Evolutionary conservation across 148 eudicot species (phyloP).

Genomic region (Suaeda aralocaspica): DNA sequence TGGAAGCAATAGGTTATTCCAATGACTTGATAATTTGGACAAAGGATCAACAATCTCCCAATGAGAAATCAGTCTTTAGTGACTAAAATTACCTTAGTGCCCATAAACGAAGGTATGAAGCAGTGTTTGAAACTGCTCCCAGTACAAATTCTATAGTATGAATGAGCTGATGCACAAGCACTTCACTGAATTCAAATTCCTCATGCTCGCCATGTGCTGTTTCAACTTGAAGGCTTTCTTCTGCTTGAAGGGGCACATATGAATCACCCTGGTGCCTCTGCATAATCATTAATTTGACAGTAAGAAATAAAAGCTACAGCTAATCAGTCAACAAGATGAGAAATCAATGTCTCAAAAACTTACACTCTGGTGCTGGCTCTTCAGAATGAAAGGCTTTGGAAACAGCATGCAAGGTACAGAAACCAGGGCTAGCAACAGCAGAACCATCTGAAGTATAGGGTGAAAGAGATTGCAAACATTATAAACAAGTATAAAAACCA

Average conservation of each 20-base stretch:
- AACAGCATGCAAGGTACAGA: conserved; percentile 98
- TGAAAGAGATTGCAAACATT: not conserved
- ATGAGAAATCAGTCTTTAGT: not conserved
- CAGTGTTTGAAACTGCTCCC: conserved; percentile 97
- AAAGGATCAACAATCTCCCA: not conserved
- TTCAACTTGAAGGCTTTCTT: conserved; percentile 62
- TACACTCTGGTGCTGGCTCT: conserved; percentile 73
- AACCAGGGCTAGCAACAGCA: conserved; percentile 72
- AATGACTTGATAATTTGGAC: not conserved
- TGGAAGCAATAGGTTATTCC: not conserved
- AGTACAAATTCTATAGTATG: conserved; percentile 97
- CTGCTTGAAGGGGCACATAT: conserved; percentile 54
- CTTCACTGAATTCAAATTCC: conserved; percentile 95
- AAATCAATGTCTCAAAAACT: conserved; percentile 11
- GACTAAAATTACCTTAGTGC: conserved; percentile 77
- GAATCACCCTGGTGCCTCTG: conserved; percentile 89
- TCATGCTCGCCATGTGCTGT: conserved; percentile 62
- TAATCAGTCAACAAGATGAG: not conserved
- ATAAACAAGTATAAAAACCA: not conserved
- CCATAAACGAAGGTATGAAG: conserved; percentile 97
- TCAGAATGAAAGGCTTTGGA: conserved; percentile 91
- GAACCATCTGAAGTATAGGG: conserved; percentile 52
- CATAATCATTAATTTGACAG: conserved; percentile 21
- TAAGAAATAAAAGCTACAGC: conserved; percentile 14
- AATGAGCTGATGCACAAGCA: conserved; percentile 90